Conservation (phyloP, 2,329 filamentous ascomycete genomes). For the Ophiostoma angusticollis region DNA sequence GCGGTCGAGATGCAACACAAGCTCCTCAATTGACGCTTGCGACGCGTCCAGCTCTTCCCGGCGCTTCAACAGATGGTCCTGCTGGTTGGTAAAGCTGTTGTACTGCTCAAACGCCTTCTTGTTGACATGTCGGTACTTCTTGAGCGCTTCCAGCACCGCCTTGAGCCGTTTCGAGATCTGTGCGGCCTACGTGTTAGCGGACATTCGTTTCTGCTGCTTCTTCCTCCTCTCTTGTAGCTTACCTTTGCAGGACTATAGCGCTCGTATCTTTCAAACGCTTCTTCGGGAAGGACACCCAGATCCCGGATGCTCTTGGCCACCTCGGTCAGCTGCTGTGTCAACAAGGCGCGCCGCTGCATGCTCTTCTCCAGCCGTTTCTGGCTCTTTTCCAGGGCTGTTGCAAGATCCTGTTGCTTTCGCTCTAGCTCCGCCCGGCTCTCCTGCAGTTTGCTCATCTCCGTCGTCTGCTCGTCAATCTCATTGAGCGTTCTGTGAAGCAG, state of each 20-base stretch:
- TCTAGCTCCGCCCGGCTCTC: constrained; percentile 49
- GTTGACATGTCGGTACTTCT: constrained; percentile 97
- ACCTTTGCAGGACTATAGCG: constrained; percentile 68
- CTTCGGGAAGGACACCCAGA: constrained; percentile 82
- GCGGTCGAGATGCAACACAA: constrained; percentile 85
- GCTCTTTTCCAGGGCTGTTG: constrained; percentile 66
- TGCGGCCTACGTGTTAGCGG: constrained; percentile 4
- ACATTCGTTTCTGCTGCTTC: no score
- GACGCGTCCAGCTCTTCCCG: constrained; percentile 78
- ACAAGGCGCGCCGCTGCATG: constrained; percentile 72
- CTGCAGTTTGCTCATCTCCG: constrained; percentile 44
- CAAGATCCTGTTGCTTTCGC: constrained; percentile 61
- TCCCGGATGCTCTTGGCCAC: constrained; percentile 83
- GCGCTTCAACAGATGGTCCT: constrained; percentile 73
- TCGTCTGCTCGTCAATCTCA: constrained; percentile 44
- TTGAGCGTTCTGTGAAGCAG: constrained; percentile 64
- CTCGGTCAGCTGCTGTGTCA: constrained; percentile 65
- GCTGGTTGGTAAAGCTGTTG: constrained; percentile 88
- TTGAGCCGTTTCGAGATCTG: constrained; percentile 58
- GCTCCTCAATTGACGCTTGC: constrained; percentile 76
- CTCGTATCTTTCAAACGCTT: constrained; percentile 84
- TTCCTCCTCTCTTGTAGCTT: constrained; percentile 23
- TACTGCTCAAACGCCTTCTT: constrained; percentile 99
- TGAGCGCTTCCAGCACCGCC: constrained; percentile 82
- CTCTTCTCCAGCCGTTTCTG: constrained; percentile 88